These are phyloP conservation scores for Grosmannia clavigera DNA, from an alignment of 2,329 filamentous ascomycete species.

Conservation along the genomic window DNA sequence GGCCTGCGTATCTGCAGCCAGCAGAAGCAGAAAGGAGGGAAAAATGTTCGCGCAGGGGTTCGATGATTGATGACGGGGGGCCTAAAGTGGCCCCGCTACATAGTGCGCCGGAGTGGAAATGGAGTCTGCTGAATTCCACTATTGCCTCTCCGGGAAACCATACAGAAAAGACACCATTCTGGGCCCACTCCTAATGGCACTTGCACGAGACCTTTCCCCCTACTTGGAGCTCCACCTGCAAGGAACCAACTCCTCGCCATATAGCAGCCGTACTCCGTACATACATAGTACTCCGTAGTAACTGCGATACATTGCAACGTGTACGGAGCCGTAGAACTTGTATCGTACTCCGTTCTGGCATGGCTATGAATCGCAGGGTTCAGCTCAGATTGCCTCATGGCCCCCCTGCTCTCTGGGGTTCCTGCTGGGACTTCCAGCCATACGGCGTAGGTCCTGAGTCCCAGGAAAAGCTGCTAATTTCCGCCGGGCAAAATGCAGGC, in stretches of 20 bases:
- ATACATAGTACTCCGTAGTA: too few relatives aligned
- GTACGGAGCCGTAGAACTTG: too few relatives aligned
- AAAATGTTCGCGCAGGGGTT: background rate
- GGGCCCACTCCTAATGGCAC: background rate
- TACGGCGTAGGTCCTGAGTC: background rate
- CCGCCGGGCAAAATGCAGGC: background rate
- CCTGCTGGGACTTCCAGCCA: background rate
- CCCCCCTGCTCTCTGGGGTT: background rate
- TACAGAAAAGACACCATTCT: background rate
- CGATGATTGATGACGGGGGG: background rate
- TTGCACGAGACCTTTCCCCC: background rate
- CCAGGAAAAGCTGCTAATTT: background rate
- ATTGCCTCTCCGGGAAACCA: background rate
- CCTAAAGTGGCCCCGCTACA: background rate
- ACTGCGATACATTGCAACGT: too few relatives aligned
- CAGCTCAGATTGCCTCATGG: background rate
- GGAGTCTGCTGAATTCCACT: background rate
- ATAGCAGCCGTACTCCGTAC: too few relatives aligned
- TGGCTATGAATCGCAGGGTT: background rate
- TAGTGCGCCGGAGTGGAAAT: background rate
- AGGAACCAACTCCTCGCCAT: background rate
- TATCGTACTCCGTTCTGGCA: too few relatives aligned
- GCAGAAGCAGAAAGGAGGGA: background rate
- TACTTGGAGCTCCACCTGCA: background rate
- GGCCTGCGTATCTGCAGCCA: background rate